These are phyloP conservation scores for Lentithecium fluviatile DNA, from an alignment of 495 filamentous ascomycete genomes.

Conservation along the genomic window DNA sequence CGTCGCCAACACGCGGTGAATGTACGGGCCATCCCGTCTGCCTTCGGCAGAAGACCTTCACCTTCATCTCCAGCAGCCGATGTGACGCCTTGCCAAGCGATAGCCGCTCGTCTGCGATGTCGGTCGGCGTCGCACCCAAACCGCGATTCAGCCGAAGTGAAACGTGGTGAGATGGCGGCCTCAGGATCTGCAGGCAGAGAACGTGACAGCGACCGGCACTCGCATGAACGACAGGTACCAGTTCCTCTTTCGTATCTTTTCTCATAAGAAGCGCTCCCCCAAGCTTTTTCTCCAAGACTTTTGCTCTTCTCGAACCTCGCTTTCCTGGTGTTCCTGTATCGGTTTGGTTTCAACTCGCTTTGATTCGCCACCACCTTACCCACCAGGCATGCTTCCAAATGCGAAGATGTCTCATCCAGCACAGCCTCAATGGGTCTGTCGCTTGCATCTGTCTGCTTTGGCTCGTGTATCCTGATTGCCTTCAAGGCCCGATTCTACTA, in stretches of 20 bases:
- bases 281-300: constrained; percentile 17
- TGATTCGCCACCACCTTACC: neutral
- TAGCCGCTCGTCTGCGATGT: too few relatives aligned
- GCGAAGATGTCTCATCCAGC: neutral
- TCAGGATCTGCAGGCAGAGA: constrained; percentile 3
- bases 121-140: too few relatives aligned
- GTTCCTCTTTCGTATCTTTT: neutral
- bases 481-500: too few relatives aligned
- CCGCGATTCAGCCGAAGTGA: neutral
- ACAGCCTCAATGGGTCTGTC: constrained; percentile 1
- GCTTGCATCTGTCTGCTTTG: neutral
- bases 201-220: too few relatives aligned
- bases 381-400: too few relatives aligned
- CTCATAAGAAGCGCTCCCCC: neutral
- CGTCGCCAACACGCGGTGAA: neutral
- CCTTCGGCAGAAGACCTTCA: too few relatives aligned
- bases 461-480: neutral
- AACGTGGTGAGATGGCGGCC: neutral
- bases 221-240: neutral
- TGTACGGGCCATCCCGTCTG: too few relatives aligned
- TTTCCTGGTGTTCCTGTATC: neutral
- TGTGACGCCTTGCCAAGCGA: too few relatives aligned
- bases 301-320: neutral
- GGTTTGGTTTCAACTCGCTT: neutral
- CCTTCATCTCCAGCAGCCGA: too few relatives aligned